A percentile compares a stretch with the other conserved stretches of the same genome.
These are phyloP conservation scores for Teunomyces pallodes DNA, from an alignment of 805 yeast genomes.

Conservation along the genomic window DNA sequence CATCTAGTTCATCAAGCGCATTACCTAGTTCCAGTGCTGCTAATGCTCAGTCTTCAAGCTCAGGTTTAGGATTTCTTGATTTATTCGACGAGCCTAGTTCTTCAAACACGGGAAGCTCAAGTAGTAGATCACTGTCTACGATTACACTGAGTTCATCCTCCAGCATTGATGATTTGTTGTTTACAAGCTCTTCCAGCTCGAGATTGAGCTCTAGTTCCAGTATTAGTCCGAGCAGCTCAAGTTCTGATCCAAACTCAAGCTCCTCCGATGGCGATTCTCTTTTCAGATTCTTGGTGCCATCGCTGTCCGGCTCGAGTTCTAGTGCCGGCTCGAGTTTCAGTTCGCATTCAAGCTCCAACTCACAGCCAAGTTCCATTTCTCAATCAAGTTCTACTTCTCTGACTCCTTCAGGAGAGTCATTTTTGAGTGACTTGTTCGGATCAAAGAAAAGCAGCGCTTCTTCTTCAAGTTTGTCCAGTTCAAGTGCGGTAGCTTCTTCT, in stretches of 20 bases:
- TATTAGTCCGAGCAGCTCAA: neutral
- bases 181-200: conserved; percentile 6
- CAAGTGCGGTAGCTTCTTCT: conserved; percentile 4
- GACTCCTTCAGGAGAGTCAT: neutral
- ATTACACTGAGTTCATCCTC: neutral
- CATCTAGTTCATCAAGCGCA: conserved; percentile 3
- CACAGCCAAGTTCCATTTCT: neutral
- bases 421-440: conserved; percentile 1
- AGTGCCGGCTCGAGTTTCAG: conserved; percentile 9
- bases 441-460: neutral
- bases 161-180: neutral
- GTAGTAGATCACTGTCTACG: neutral
- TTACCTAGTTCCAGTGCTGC: neutral
- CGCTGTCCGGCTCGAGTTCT: conserved; percentile 8
- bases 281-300: neutral
- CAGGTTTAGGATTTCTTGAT: neutral
- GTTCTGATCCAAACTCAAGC: conserved; percentile 2
- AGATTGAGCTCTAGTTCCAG: conserved; percentile 4
- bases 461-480: conserved; percentile 1
- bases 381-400: conserved; percentile 5
- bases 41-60: neutral
- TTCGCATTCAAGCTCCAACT: conserved; percentile 1
- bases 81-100: neutral
- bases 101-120: conserved; percentile 3
- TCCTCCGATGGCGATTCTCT: conserved; percentile 1